Conservation (phyloP, 192 early-diverging fungal genomes). For the Backusella australiensis region DNA sequence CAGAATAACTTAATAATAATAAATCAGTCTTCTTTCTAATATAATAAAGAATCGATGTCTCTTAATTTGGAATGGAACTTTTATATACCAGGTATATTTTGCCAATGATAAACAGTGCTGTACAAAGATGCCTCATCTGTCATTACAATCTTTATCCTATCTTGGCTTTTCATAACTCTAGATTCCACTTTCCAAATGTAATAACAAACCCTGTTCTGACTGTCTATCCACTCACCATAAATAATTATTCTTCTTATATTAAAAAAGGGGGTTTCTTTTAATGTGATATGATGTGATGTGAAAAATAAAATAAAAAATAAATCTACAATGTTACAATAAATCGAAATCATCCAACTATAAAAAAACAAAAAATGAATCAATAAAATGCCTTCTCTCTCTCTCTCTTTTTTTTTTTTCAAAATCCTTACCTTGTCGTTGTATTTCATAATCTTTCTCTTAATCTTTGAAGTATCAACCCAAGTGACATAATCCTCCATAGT, state of each 20-base stretch:
- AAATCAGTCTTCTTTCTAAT: background rate
- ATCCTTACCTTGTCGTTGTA: constrained; percentile 78
- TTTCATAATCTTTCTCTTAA: constrained; percentile 95
- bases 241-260: background rate
- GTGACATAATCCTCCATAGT: constrained; percentile 97
- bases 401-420: background rate
- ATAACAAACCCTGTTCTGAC: no score
- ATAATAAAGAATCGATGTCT: no score
- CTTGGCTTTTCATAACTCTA: no score
- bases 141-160: no score
- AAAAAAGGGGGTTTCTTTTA: background rate
- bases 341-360: constrained; percentile 85
- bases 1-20: background rate
- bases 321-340: constrained; percentile 57
- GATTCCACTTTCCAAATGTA: no score
- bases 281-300: background rate
- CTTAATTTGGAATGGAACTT: no score
- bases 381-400: no score
- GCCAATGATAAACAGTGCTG: no score
- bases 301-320: background rate
- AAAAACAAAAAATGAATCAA: background rate
- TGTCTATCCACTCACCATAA: background rate
- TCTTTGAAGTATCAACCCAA: constrained; percentile 97
- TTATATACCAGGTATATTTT: no score
- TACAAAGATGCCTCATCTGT: no score